Base-by-base conservation (phyloP, 2,329 filamentous ascomycete species). In the Colletotrichum acutatum region DNA sequence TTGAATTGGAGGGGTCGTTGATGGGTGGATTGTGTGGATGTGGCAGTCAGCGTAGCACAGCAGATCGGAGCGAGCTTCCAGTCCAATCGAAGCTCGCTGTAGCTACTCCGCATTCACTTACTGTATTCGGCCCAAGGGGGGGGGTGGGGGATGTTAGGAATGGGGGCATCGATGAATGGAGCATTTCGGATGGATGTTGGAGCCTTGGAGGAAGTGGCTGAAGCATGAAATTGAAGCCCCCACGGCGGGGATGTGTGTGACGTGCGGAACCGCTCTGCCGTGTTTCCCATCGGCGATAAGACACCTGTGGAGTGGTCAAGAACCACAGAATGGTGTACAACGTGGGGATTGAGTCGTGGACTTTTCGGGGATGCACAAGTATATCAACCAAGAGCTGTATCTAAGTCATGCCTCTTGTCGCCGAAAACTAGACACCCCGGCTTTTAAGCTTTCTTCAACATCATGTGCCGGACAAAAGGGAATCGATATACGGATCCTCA, bases 201-300 rank as follows among this genome's bases (percentile, higher is more conserved):
- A 34, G 32, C 32, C 12, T 5, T 30, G 28, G 28, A 30, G 28
- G 28, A 30, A 32, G 32, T 12, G 32, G 32, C 7, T 49, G 19
- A 7, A 49, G 42, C 37, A 42, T 19, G 6, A 42, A 19, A 42
- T 42, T 42, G 37, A 42, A 42, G 37, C 59, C 34, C 22, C 54
- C 30, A 54, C 56, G 56, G 68, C 68, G 68, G 63, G 68, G 65
- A 49, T 58, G 49, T 57, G 49, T 57, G 63, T 63, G 68, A 71
- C 64, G 68, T 71, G 68, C 64, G 57, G 49, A 65, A 62, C 58
- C 34, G 58, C 49, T 22, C 22, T 58, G 28, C 34, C 16, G 61
- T 68, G 34, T 16, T 28, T 58, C 28, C 28, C 16, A 68, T 71
- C 68, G 68, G 68, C 58, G 68, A 68, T 71, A 71, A 71, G 68